Base-by-base conservation (phyloP, 305 asterid genomes). In the Fraxinus xanthoxyloides region DNA sequence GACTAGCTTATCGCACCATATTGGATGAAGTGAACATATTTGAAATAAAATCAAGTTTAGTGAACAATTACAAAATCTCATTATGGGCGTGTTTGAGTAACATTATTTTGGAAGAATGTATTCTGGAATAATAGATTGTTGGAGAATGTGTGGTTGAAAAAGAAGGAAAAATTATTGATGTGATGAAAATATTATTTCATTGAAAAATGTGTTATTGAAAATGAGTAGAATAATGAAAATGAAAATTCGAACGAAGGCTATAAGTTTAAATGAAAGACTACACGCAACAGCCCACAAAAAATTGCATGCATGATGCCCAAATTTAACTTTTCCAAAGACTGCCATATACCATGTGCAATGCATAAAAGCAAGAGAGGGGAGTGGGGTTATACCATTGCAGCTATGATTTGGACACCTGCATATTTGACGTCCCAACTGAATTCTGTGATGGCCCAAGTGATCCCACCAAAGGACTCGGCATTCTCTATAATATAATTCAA, bases 391-490 rank as follows among this genome's bases (percentile, higher is more conserved):
- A 95, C 98, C 97, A 75, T 91, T 26, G 99, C 69, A n/a, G 92
- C 94, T 1, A 95, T 77, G 86, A 95, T 65, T 85, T 95, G 99
- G 48, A 93, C 78, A 19, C 97, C 99, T 63, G 98, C 98, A 78
- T 87, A 92, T 35, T 95, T 95, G 63, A 92, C 97, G 76, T 95
- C 99, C 98, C 99, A 95, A 85, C 98, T 91, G 90, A 95, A 95
- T 30, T 95, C 99, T 1, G 91, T n/a, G 19, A 93, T 90, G 89
- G 97, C 80, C 98, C 98, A 93, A 77, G 95, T 92, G 88, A 89
- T 90, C 90, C 99, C 99, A 86, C 98, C 98, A 82, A 90, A 89
- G 28, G 93, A 76, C 13, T 70, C 3, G 30, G 91, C 98, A 30
- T 92, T 93, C 0, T 88, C 75, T 13, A 91, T 81, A 0, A 85